Percentiles rank a stretch among this genome's conserved stretches.
Evolutionary conservation across 495 filamentous ascomycete genomes (phyloP).

Genomic region (Cercophora samala): DNA sequence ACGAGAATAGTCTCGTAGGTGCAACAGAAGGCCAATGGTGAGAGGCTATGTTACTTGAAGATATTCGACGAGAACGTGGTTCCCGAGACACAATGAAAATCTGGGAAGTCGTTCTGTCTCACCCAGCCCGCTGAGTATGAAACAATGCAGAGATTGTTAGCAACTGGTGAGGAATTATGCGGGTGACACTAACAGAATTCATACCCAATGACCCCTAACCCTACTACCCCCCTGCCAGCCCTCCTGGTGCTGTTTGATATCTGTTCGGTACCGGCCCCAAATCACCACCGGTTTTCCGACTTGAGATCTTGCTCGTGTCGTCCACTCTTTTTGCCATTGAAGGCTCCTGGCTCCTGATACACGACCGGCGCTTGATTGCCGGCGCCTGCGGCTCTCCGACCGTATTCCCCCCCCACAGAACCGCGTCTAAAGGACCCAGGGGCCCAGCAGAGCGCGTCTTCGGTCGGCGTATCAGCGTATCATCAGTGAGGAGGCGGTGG

Average conservation of each 20-base stretch:
- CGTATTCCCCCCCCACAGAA: background rate
- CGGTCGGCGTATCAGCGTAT: constrained; percentile 3
- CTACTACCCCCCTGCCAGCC: background rate
- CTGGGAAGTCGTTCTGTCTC: constrained; percentile 15
- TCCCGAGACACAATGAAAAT: constrained; percentile 15
- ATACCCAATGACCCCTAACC: background rate
- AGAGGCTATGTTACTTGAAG: background rate
- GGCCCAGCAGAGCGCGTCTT: constrained; percentile 9
- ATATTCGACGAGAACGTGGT: constrained; percentile 18
- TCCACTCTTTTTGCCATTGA: constrained; percentile 1
- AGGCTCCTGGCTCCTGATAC: background rate
- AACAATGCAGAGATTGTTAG: background rate
- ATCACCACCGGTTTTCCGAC: background rate
- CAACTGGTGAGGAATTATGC: background rate
- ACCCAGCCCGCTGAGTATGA: background rate
- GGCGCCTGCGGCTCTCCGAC: constrained; percentile 9
- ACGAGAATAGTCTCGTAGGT: background rate
- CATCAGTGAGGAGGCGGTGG: constrained; percentile 32
- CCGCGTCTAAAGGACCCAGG: constrained; percentile 8
- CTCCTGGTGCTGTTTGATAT: background rate
- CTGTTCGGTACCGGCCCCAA: background rate
- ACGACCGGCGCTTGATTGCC: constrained; percentile 1
- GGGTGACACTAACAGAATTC: background rate
- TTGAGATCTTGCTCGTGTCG: background rate
- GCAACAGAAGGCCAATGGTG: constrained; percentile 4